These are phyloP conservation scores for Paraphoma sp. DNA, from an alignment of 2,329 filamentous ascomycete species.

Conservation along the genomic window DNA sequence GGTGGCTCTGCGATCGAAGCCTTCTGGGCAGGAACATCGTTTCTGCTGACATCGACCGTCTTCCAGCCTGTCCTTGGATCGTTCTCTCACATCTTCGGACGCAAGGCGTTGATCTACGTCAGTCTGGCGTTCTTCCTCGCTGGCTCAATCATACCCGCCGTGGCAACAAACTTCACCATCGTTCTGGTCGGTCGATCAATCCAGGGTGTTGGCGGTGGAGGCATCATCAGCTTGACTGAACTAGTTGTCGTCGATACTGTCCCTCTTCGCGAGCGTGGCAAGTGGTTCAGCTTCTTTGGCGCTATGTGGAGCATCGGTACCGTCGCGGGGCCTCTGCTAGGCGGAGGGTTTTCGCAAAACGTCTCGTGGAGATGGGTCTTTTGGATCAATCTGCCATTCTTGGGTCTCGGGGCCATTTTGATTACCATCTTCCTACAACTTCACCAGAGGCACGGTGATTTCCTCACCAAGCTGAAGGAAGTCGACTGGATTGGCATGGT, in stretches of 20 bases:
- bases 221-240: slow-evolving; percentile 51
- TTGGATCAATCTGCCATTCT: slow-evolving; percentile 68
- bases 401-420: slow-evolving; percentile 56
- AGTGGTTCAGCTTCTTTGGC: slow-evolving; percentile 51
- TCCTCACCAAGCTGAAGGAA: slow-evolving; percentile 57
- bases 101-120: slow-evolving; percentile 47
- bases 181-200: slow-evolving; percentile 47
- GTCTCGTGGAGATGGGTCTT: slow-evolving; percentile 69
- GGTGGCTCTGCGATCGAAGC: slow-evolving; percentile 49
- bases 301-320: slow-evolving; percentile 64
- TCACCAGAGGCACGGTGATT: slow-evolving; percentile 54
- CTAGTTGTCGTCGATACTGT: slow-evolving; percentile 57
- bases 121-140: slow-evolving; percentile 44
- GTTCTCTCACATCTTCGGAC: slow-evolving; percentile 50
- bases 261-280: slow-evolving; percentile 51
- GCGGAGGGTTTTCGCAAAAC: slow-evolving; percentile 62
- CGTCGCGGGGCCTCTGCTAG: slow-evolving; percentile 56
- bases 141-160: slow-evolving; percentile 46
- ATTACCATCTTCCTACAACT: slow-evolving; percentile 62
- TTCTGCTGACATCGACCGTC: slow-evolving; percentile 49
- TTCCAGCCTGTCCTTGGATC: slow-evolving; percentile 50
- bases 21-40: slow-evolving; percentile 52
- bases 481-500: slow-evolving; percentile 70
- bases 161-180: slow-evolving; percentile 49
- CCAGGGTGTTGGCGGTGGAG: slow-evolving; percentile 52